Conservation (phyloP, 1,284 basidiomycete species). For the Laetiporus sulphureus region DNA sequence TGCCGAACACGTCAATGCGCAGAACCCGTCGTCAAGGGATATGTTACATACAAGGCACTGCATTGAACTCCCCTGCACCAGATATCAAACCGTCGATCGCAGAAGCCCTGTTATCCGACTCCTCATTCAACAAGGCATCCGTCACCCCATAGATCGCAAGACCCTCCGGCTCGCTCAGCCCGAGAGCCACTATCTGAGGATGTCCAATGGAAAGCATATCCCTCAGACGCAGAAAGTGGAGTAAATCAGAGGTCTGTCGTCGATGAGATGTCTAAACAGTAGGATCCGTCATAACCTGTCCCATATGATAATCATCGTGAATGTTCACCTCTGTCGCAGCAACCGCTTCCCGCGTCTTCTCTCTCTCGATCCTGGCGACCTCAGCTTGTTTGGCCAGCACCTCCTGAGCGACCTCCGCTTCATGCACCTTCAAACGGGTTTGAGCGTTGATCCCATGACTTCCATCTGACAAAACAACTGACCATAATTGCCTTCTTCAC, state of each 20-base stretch:
- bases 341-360: conserved; percentile 47
- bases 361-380: conserved; percentile 45
- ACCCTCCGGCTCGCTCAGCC: conserved; percentile 45
- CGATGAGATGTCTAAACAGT: conserved; percentile 30
- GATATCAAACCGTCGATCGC: conserved; percentile 49
- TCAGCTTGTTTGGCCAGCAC: conserved; percentile 45
- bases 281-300: conserved; percentile 2
- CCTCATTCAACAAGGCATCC: conserved; percentile 48
- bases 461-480: conserved; percentile 17
- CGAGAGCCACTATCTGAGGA: conserved; percentile 35
- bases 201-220: conserved; percentile 44
- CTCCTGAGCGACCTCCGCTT: conserved; percentile 56
- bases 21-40: too few relatives aligned
- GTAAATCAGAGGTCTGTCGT: conserved; percentile 42
- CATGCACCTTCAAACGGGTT: conserved; percentile 41
- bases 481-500: conserved; percentile 80
- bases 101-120: conserved; percentile 40
- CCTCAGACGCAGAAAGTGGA: conserved; percentile 62
- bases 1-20: conserved; percentile 28
- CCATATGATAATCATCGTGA: background rate
- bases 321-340: conserved; percentile 48
- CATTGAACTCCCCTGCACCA: conserved; percentile 49
- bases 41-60: conserved; percentile 55
- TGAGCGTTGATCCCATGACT: background rate
- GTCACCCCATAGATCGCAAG: conserved; percentile 44